phyloP scores from a whole-genome alignment of 208 protist genomes.

The Trypanosoma conorhini region DNA sequence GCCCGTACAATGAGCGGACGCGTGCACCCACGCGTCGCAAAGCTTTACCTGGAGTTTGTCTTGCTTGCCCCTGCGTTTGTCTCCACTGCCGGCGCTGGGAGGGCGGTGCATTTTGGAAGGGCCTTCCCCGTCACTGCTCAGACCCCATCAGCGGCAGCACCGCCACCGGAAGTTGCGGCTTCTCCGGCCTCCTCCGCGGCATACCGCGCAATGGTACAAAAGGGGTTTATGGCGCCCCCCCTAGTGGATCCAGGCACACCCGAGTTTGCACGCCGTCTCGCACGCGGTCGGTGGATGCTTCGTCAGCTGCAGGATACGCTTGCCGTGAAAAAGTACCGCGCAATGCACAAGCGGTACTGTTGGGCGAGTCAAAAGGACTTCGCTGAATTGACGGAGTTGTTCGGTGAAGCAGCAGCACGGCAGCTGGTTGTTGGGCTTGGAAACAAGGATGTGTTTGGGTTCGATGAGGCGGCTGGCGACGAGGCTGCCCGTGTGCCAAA shows the following conservation, averaged over 20 bases:
- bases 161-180: background rate
- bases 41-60: slow-evolving; percentile 76
- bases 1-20: background rate
- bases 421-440: slow-evolving; percentile 42
- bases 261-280: slow-evolving; percentile 64
- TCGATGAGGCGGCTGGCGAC: slow-evolving; percentile 20
- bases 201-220: slow-evolving; percentile 58
- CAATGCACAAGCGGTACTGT: slow-evolving; percentile 64
- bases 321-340: slow-evolving; percentile 63
- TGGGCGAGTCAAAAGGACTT: slow-evolving; percentile 52
- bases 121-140: background rate
- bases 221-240: slow-evolving; percentile 47
- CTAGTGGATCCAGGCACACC: slow-evolving; percentile 32
- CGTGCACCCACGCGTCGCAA: slow-evolving; percentile 48
- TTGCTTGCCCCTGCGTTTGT: slow-evolving; percentile 39
- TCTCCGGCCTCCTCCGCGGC: slow-evolving; percentile 9
- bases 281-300: slow-evolving; percentile 55
- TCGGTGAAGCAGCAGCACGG: slow-evolving; percentile 32
- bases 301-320: slow-evolving; percentile 51
- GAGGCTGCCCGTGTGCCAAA: background rate
- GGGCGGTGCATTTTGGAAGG: slow-evolving; percentile 1
- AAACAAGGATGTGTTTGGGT: slow-evolving; percentile 58
- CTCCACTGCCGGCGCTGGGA: background rate
- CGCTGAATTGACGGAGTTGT: slow-evolving; percentile 38
- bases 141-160: background rate